These are phyloP conservation scores for Pyrenochaeta sp. DNA, from an alignment of 2,329 filamentous ascomycete species.

Conservation along the genomic window DNA sequence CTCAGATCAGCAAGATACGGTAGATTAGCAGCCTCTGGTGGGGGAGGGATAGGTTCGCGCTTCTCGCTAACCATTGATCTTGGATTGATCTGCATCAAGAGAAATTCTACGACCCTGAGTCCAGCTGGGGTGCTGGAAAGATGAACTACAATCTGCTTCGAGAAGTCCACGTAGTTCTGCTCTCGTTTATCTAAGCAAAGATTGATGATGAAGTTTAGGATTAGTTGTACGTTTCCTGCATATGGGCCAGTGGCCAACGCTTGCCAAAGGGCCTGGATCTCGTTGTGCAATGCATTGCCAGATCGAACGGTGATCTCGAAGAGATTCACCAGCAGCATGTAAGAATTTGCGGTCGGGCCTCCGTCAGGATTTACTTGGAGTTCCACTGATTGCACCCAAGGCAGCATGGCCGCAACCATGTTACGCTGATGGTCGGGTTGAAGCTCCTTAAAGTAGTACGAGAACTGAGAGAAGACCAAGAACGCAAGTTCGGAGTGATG, in stretches of 20 bases:
- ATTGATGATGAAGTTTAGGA: constrained; percentile 95
- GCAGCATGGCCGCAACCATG: constrained; percentile 90
- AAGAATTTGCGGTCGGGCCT: constrained; percentile 87
- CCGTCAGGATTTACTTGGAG: constrained; percentile 91
- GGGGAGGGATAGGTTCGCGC: constrained; percentile 58
- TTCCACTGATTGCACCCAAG: constrained; percentile 95
- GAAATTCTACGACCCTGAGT: constrained; percentile 91
- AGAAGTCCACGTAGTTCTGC: constrained; percentile 97
- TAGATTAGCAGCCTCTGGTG: constrained; percentile 75
- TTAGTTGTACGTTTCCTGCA: constrained; percentile 90
- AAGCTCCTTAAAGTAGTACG: constrained; percentile 88
- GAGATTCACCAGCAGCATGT: constrained; percentile 92
- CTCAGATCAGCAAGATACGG: constrained; percentile 80
- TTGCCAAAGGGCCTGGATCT: constrained; percentile 97
- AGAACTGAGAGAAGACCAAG: constrained; percentile 94
- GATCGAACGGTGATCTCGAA: constrained; percentile 96
- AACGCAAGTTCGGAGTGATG: constrained; percentile 91
- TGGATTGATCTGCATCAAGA: constrained; percentile 88
- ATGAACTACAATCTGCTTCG: constrained; percentile 98
- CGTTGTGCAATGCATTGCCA: constrained; percentile 86
- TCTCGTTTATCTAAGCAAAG: constrained; percentile 92
- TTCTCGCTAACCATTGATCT: constrained; percentile 98
- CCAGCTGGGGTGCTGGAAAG: constrained; percentile 85
- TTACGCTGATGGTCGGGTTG: constrained; percentile 86
- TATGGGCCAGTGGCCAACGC: constrained; percentile 92